A percentile compares a stretch with the other conserved stretches of the same genome.
Evolutionary conservation across 2,329 filamentous ascomycete species (phyloP).

Genomic region (Trichoderma harzianum): DNA sequence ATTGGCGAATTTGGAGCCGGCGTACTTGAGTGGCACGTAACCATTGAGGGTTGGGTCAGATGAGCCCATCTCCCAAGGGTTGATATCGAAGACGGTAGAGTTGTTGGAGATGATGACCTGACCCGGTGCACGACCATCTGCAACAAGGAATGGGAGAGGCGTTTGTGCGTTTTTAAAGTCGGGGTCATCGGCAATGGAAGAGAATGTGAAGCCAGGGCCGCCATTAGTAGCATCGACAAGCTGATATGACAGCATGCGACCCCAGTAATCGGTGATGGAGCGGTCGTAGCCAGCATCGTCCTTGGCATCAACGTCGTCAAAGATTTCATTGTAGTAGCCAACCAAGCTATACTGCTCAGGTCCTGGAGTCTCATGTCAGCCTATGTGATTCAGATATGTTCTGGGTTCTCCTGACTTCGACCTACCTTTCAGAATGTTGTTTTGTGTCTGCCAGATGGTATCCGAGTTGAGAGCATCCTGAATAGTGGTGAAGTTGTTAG

Average conservation of each 20-base stretch:
- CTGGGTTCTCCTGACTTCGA: background rate
- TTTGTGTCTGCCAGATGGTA: conserved; percentile 40
- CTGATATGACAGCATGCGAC: conserved; percentile 80
- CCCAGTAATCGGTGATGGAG: conserved; percentile 87
- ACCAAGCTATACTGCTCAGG: conserved; percentile 37
- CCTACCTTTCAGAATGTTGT: conserved; percentile 40
- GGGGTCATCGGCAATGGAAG: conserved; percentile 55
- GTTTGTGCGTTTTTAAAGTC: conserved; percentile 41
- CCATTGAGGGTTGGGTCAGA: conserved; percentile 59
- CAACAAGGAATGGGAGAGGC: conserved; percentile 50
- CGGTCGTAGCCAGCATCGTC: conserved; percentile 45
- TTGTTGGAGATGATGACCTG: conserved; percentile 47
- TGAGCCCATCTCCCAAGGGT: conserved; percentile 63
- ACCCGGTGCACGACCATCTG: conserved; percentile 46
- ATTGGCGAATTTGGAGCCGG: conserved; percentile 55
- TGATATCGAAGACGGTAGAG: conserved; percentile 62
- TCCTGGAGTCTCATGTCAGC: conserved; percentile 22
- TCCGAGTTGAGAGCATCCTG: conserved; percentile 35
- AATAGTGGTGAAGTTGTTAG: conserved; percentile 77
- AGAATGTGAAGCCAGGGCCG: conserved; percentile 76
- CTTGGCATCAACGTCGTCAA: conserved; percentile 37
- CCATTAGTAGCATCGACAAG: conserved; percentile 73
- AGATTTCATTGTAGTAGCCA: conserved; percentile 39
- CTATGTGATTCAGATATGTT: background rate
- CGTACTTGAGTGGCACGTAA: conserved; percentile 58